Evolutionary conservation across 805 yeast genomes (phyloP), one percentile per base, ranked within the genome.

Genomic region (Starmera caribaea): DNA sequence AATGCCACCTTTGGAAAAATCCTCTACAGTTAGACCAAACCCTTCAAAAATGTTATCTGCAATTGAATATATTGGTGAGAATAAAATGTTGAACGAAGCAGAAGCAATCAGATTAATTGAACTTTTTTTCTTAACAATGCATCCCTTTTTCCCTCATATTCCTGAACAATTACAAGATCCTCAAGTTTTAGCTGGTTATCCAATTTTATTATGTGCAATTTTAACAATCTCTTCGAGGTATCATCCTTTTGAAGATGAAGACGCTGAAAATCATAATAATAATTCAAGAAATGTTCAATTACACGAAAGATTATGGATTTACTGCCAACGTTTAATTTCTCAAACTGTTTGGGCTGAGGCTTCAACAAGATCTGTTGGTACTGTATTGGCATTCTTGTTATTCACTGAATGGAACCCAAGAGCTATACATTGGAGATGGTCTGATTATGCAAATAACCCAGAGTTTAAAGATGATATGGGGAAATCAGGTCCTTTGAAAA

Each of bases 381-480:
- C 96, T 0, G 79, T 88, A 6, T 69, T 83, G 44, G 89, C 96
- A 1, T 85, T 89, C 53, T 60, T 89, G 37, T 64, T 89, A 14
- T 81, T 86, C 49, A 84, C 96, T 0, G 97, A 90, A 58, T 89
- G 97, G 97, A 87, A 88, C 50, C 96, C 96, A 4, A 66, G 96
- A 39, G 95, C 96, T 3, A 87, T 88, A 44, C 96, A 88, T 58
- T 81, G 88, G 81, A 64, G 87, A 47, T 76, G 90, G 84, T 62
- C 78, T 1, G 95, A 89, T 59, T 84, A 86, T 60, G 95, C 90
- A 1, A 81, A 81, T 49, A 59, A 63, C 37, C 68, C 74, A 0
- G 79, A 72, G 8, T 42, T 41, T 14, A 45, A 47, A 27, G 46
- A 40, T 37, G 40, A 44, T 32, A 34, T 37, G 38, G 35, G 34